Percentiles rank a stretch among this genome's conserved stretches.
Conservation (phyloP, 2,329 filamentous ascomycete species). For the Paracorniculantispora psalliotae region DNA sequence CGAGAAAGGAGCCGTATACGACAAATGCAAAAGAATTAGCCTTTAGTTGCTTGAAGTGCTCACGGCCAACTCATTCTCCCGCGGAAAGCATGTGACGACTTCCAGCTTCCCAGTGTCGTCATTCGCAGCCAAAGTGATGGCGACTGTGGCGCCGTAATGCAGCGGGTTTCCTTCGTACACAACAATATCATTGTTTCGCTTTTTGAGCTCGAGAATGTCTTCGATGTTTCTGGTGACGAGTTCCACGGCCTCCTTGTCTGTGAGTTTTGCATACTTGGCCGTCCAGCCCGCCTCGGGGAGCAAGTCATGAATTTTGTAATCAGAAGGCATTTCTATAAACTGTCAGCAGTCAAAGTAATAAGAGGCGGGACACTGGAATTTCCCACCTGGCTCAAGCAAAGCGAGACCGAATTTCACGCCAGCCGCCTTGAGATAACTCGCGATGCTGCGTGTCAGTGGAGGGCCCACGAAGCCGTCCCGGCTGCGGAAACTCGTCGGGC, state of each 20-base stretch:
- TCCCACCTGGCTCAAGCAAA: slow-evolving; percentile 22
- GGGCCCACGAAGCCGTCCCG: slow-evolving; percentile 35
- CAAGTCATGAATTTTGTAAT: slow-evolving; percentile 35
- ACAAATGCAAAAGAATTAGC: too few species aligned
- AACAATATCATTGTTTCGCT: slow-evolving; percentile 33
- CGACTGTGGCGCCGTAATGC: slow-evolving; percentile 34
- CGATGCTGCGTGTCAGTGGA: slow-evolving; percentile 35
- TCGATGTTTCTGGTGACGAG: slow-evolving; percentile 38
- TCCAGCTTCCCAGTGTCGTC: slow-evolving; percentile 24
- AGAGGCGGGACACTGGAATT: too few species aligned
- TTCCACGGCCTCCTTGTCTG: slow-evolving; percentile 28
- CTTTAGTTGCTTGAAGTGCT: not conserved
- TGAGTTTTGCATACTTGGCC: slow-evolving; percentile 34
- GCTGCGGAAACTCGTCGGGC: slow-evolving; percentile 30
- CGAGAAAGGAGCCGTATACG: too few species aligned
- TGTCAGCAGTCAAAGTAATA: not conserved
- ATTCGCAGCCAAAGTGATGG: slow-evolving; percentile 29
- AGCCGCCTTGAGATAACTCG: slow-evolving; percentile 34
- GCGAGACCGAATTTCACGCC: slow-evolving; percentile 34
- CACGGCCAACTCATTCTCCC: slow-evolving; percentile 4
- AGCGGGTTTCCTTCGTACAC: slow-evolving; percentile 40
- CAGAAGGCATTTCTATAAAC: slow-evolving; percentile 22
- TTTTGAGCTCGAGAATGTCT: slow-evolving; percentile 33
- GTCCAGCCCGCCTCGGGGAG: slow-evolving; percentile 35
- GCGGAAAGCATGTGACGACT: slow-evolving; percentile 29